A percentile compares a stretch with the other conserved stretches of the same genome.
phyloP scores from a whole-genome alignment of 2,329 filamentous ascomycete species.

The Epichloe baconii region DNA sequence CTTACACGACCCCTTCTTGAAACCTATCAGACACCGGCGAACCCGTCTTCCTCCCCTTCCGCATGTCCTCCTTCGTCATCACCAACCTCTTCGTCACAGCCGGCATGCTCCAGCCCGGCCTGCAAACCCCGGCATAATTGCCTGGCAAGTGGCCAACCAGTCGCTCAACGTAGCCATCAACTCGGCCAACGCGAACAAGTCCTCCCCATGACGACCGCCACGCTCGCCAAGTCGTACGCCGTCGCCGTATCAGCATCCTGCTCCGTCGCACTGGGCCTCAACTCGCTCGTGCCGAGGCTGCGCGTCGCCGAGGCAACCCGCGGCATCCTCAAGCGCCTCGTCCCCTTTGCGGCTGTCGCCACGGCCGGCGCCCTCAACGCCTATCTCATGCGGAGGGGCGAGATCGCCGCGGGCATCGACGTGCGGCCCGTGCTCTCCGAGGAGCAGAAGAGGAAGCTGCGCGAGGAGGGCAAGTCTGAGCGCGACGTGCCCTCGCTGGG shows the following conservation, averaged over 20 bases:
- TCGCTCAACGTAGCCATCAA: slow-evolving; percentile 98
- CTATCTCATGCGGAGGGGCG: slow-evolving; percentile 93
- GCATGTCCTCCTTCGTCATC: slow-evolving; percentile 92
- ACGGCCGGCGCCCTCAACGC: slow-evolving; percentile 87
- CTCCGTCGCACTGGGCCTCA: slow-evolving; percentile 83
- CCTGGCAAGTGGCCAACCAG: slow-evolving; percentile 94
- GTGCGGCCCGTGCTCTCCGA: slow-evolving; percentile 72
- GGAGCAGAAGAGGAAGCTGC: slow-evolving; percentile 47
- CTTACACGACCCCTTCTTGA: not conserved
- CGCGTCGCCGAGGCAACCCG: slow-evolving; percentile 66
- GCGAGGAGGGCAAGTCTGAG: slow-evolving; percentile 45
- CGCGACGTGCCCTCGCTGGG: slow-evolving; percentile 60
- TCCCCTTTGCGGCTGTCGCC: slow-evolving; percentile 91
- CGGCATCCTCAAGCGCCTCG: slow-evolving; percentile 68
- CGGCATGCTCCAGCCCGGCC: slow-evolving; percentile 88
- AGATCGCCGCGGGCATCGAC: slow-evolving; percentile 87
- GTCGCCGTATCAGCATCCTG: slow-evolving; percentile 88
- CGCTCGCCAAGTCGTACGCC: slow-evolving; percentile 79
- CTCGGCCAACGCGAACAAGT: slow-evolving; percentile 96
- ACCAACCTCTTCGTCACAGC: slow-evolving; percentile 91
- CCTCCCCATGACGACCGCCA: slow-evolving; percentile 67
- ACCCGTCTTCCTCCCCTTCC: slow-evolving; percentile 85
- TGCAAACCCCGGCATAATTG: slow-evolving; percentile 71
- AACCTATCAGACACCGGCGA: slow-evolving; percentile 66
- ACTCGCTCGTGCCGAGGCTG: slow-evolving; percentile 75